Conservation (phyloP, 148 eudicot genomes). For the Chenopodium album region DNA sequence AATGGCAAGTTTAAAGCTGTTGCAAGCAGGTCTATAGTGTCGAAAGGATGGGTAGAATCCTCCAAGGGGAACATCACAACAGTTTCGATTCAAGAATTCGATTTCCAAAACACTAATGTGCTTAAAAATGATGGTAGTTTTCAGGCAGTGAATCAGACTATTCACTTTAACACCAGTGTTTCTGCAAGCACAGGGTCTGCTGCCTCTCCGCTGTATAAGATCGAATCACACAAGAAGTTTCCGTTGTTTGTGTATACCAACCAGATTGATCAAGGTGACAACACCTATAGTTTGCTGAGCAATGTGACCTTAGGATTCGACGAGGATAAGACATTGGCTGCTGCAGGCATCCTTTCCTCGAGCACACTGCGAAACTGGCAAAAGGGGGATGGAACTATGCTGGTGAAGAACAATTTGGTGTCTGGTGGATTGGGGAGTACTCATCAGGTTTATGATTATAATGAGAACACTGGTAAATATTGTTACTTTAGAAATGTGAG, state of each 20-base stretch:
- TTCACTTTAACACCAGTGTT: constrained; percentile 49
- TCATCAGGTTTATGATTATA: constrained; percentile 49
- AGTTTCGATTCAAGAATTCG: constrained; percentile 44
- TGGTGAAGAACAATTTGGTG: constrained; percentile 60
- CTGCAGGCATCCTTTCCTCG: constrained; percentile 22
- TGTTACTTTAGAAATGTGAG: constrained; percentile 72
- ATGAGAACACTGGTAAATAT: constrained; percentile 24
- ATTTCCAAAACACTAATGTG: constrained; percentile 51
- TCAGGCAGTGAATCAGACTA: constrained; percentile 65
- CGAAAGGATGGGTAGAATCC: constrained; percentile 67
- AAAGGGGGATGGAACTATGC: constrained; percentile 56
- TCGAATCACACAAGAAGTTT: constrained; percentile 46
- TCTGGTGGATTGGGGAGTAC: constrained; percentile 64
- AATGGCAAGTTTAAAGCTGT: constrained; percentile 57
- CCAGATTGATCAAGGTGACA: constrained; percentile 39
- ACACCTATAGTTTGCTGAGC: constrained; percentile 32
- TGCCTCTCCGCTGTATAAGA: constrained; percentile 12
- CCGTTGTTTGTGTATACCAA: constrained; percentile 48
- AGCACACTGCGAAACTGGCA: constrained; percentile 53
- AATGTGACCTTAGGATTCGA: constrained; percentile 55
- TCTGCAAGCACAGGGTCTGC: constrained; percentile 27
- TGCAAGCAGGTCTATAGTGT: constrained; percentile 44
- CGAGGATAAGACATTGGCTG: constrained; percentile 31
- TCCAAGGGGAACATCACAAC: constrained; percentile 61
- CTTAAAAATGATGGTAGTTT: constrained; percentile 48